Percentiles rank a stretch among this genome's conserved stretches.
Evolutionary conservation across 2,329 filamentous ascomycete species (phyloP).

Genomic region (Bertia moriformis): DNA sequence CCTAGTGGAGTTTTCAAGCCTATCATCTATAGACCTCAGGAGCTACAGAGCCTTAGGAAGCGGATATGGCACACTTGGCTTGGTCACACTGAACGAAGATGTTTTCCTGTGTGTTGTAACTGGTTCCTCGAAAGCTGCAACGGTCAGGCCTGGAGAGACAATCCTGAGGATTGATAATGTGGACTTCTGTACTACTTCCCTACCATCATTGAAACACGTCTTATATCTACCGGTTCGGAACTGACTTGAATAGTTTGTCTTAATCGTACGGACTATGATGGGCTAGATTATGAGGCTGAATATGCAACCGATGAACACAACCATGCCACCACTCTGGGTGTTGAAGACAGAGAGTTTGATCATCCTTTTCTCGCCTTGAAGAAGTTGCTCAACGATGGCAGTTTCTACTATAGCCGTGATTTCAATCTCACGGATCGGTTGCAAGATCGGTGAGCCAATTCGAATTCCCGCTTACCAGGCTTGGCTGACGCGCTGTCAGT

Average conservation of each 20-base stretch:
- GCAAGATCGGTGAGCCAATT: conserved; percentile 55
- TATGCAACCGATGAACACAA: conserved; percentile 15
- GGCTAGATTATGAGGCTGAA: not conserved
- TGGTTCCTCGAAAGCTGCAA: conserved; percentile 63
- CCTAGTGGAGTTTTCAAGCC: conserved; percentile 57
- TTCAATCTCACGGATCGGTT: conserved; percentile 90
- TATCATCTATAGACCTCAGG: conserved; percentile 61
- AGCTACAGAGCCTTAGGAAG: conserved; percentile 58
- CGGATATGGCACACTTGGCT: conserved; percentile 72
- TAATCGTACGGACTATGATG: not conserved
- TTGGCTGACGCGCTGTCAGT: not conserved
- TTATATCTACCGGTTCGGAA: too few species aligned
- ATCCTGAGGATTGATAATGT: conserved; percentile 76
- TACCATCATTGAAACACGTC: conserved; percentile 41
- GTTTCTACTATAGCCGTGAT: conserved; percentile 96
- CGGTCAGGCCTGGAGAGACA: conserved; percentile 72
- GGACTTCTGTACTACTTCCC: conserved; percentile 87
- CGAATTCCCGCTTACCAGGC: not conserved
- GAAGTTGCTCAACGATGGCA: conserved; percentile 82
- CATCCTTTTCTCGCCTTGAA: conserved; percentile 83
- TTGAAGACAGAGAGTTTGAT: conserved; percentile 60
- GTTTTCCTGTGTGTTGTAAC: conserved; percentile 87
- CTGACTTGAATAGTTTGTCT: conserved; percentile 25
- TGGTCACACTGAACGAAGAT: conserved; percentile 71
- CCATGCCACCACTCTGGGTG: conserved; percentile 27